Evolutionary conservation across 2,329 filamentous ascomycete species (phyloP), one percentile per base, ranked within the genome.

Genomic region (Paecilomyces sp.): DNA sequence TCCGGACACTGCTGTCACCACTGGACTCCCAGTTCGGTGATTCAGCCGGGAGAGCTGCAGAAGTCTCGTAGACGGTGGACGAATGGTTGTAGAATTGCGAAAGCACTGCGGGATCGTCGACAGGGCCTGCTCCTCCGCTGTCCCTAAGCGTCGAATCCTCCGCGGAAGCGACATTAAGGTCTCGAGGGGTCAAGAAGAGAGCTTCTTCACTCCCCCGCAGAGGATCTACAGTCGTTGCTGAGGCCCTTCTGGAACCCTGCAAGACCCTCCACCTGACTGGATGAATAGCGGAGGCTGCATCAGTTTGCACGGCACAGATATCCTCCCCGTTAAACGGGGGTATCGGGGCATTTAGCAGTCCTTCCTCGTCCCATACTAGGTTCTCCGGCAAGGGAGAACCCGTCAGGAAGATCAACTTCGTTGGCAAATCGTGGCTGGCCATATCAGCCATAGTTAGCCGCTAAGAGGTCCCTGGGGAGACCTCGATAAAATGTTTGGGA

Each of bases 51-150:
- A 66, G 68, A 11, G 70, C 61, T 53, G 69, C 67, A 4, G 66
- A 69, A 13, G 85, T 83, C 63, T 90, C 82, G 69, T 95, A 85
- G 13, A 88, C 76, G 1, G 86, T 83, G 55, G 95, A 82, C 0
- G 91, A 94, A 67, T 93, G 85, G 63, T 94, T 85, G 66, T 91
- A 89, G 71, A 94, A 95, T 59, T 87, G 82, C 3, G 84, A 82
- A 3, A 87, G 73, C 2, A 70, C 71, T 8, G 78, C 77, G 55
- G 75, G 64, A 69, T 66, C 5, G 56, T 54, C 15, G 57, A 47
- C 7, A 62, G 60, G 22, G 56, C 62, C 47, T 58, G 61, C 28
- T 34, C 55, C 50, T 58, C 55, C 30, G 24, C 31, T n/a, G 11
- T 53, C 41, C 11, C 64, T 63, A 54, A 62, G 54, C 33, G 62